Evolutionary conservation across 2,329 filamentous ascomycete species (phyloP), one percentile per base, ranked within the genome.

Genomic region (Neonectria ditissima): DNA sequence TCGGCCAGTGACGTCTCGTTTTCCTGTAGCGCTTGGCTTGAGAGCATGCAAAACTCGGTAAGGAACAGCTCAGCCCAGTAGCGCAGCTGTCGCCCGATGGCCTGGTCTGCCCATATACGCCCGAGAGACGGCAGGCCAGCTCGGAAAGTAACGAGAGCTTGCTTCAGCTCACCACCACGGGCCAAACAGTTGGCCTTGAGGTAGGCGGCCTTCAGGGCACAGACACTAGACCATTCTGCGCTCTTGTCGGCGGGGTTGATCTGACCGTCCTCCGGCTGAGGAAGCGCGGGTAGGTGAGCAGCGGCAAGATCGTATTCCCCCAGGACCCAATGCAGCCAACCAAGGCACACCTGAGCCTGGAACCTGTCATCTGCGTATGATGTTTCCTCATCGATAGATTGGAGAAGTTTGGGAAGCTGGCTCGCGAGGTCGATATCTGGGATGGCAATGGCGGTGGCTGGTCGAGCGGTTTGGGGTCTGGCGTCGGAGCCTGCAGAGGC

Each of bases 301-400:
- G 70, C 65, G 58, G 44, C 87, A 79, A 39, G 91, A 1, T 81
- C 82, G 67, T 91, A 91, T 70, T 97, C 91, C 34, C 88, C 89
- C 56, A 91, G 79, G 9, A 89, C 87, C 88, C 92, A 97, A 74
- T 97, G 89, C 72, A 97, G 83, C 92, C 94, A 97, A 58, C 90
- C 94, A 47, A 95, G 78, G 77, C 93, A 96, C 55, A 96, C 89
- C 65, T 89, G 90, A 32, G 93, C 94, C 78, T 97, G 93, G 70
- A 95, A 91, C 57, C 80, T 83, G 69, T 91, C 89, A 75, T 90
- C 85, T 13, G 78, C 76, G 67, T 83, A 79, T 8, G 74, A 75
- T 5, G 81, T 79, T 71, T 90, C 89, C 56, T 83, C 82, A 7
- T 89, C 87, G 69, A 92, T 87, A 16, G 84, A 86, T 44, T 81